These are phyloP conservation scores for Pythium coloratum DNA, from an alignment of 352 stramenopile genomes.

Conservation along the genomic window DNA sequence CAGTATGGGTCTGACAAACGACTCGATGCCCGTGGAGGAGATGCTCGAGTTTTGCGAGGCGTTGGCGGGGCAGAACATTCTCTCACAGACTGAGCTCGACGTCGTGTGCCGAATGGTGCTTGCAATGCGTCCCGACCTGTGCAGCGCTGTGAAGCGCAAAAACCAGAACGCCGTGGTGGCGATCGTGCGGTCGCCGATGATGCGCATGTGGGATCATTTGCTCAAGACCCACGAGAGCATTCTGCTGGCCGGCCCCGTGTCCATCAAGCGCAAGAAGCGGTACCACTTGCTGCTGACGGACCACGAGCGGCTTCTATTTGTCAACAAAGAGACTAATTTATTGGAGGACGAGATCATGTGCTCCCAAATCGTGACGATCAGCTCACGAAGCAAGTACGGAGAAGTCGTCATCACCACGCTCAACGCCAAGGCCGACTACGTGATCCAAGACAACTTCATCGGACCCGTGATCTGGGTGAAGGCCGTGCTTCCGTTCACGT, in stretches of 20 bases:
- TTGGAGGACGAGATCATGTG: conserved; percentile 89
- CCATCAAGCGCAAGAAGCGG: conserved; percentile 82
- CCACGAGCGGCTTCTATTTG: conserved; percentile 82
- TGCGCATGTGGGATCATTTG: conserved; percentile 82
- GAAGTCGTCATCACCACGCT: conserved; percentile 72
- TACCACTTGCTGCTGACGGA: conserved; percentile 84
- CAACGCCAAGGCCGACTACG: conserved; percentile 65
- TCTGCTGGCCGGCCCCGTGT: conserved; percentile 74
- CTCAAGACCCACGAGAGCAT: conserved; percentile 85
- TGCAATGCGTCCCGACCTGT: conserved; percentile 70
- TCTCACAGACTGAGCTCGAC: conserved; percentile 67
- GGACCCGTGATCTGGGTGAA: conserved; percentile 81
- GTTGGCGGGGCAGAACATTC: conserved; percentile 45
- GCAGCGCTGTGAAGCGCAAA: conserved; percentile 71
- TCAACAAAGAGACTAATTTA: conserved; percentile 89
- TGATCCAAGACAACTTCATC: conserved; percentile 86
- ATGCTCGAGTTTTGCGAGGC: conserved; percentile 87
- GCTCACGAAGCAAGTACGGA: conserved; percentile 73
- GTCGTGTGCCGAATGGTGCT: conserved; percentile 82
- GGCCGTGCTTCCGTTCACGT: conserved; percentile 84
- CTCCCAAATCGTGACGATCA: conserved; percentile 85
- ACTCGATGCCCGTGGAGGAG: conserved; percentile 62
- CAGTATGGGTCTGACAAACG: conserved; percentile 41
- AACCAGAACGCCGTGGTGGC: conserved; percentile 84
- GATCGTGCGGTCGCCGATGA: conserved; percentile 78